phyloP scores from a whole-genome alignment of 2,329 filamentous ascomycete genomes.

The Cercospora sp. region DNA sequence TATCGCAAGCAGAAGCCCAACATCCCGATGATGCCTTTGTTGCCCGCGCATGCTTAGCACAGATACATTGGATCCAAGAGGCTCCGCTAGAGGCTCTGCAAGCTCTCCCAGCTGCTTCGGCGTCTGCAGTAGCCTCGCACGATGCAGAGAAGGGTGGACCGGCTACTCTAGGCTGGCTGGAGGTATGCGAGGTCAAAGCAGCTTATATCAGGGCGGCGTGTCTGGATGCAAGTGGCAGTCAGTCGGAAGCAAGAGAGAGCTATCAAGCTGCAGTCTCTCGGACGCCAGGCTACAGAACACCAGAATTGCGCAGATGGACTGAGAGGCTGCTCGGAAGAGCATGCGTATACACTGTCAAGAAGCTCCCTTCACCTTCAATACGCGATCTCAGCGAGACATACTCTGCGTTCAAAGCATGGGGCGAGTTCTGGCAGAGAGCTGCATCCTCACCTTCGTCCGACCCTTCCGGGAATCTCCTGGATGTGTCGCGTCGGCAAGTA shows the following conservation, averaged over 20 bases:
- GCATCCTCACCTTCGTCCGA: constrained; percentile 6
- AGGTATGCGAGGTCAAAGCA: constrained; percentile 60
- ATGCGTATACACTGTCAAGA: constrained; percentile 34
- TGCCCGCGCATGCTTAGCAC: constrained; percentile 78
- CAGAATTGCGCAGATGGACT: constrained; percentile 38
- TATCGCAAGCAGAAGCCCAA: constrained; percentile 29
- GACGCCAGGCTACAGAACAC: constrained; percentile 34
- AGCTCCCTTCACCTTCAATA: constrained; percentile 26
- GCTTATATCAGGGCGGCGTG: constrained; percentile 35
- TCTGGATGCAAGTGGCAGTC: constrained; percentile 30
- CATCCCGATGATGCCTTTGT: constrained; percentile 63
- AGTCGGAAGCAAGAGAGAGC: constrained; percentile 27
- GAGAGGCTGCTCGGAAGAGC: constrained; percentile 36
- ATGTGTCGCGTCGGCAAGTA: constrained; percentile 58
- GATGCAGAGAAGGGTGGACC: constrained; percentile 5
- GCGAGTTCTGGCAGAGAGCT: constrained; percentile 60
- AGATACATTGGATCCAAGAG: constrained; percentile 77
- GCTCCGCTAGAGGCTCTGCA: constrained; percentile 60
- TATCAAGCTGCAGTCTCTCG: constrained; percentile 27
- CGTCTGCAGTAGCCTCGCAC: neutral
- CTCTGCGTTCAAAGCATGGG: constrained; percentile 61
- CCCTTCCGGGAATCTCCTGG: constrained; percentile 45
- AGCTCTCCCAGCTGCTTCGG: constrained; percentile 42
- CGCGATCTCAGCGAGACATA: constrained; percentile 30
- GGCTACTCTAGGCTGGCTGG: constrained; percentile 65